Conservation (phyloP, 2,329 filamentous ascomycete species). For the Aspergillus ruber region DNA sequence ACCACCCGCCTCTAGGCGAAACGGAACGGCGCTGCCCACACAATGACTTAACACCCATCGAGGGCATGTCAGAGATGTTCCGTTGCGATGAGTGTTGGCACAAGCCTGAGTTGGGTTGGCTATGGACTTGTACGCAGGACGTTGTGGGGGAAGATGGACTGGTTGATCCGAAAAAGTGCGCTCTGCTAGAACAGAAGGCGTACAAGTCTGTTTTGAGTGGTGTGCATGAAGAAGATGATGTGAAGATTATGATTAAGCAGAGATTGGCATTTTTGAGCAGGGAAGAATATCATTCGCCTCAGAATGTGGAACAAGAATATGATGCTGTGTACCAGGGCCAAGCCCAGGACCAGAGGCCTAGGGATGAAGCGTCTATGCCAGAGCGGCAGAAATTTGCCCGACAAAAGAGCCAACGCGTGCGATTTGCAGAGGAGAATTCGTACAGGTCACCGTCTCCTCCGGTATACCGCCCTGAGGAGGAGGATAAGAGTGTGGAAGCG, state of each 20-base stretch:
- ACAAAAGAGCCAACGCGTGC: background rate
- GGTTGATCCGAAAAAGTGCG: background rate
- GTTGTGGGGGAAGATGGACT: background rate
- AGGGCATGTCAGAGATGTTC: background rate
- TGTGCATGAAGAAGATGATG: background rate
- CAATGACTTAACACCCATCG: background rate
- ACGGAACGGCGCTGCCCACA: background rate
- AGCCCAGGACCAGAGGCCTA: background rate
- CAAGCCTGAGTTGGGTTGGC: background rate
- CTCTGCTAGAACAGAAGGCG: background rate
- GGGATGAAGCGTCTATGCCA: background rate
- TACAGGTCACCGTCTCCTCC: background rate
- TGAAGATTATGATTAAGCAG: background rate
- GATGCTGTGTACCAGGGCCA: background rate
- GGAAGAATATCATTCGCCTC: background rate
- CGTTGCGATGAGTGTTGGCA: background rate
- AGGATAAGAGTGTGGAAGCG: background rate
- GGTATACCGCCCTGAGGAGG: background rate
- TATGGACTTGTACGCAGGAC: background rate
- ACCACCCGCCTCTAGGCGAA: background rate
- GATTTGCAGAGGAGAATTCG: background rate
- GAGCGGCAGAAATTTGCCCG: background rate
- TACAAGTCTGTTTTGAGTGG: background rate
- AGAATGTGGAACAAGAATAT: background rate
- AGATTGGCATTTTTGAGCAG: background rate